Evolutionary conservation across 108 stramenopile species (phyloP).

Genomic region (Pseudonitzschia pungens): DNA sequence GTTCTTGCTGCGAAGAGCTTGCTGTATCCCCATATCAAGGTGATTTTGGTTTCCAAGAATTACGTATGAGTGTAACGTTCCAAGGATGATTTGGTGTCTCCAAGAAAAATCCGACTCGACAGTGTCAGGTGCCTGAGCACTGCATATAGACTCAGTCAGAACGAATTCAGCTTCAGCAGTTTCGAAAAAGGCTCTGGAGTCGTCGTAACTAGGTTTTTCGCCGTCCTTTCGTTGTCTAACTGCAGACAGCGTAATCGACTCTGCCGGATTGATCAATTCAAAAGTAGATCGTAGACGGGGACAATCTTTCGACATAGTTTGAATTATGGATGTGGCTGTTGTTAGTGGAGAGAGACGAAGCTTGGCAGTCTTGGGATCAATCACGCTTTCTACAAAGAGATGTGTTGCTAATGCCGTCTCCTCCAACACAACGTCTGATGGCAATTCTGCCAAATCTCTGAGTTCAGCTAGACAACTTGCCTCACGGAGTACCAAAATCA

Average conservation of each 20-base stretch:
- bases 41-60: constrained; percentile 57
- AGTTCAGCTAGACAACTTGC: constrained; percentile 58
- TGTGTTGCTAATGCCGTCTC: constrained; percentile 34
- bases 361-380: constrained; percentile 75
- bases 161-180: constrained; percentile 48
- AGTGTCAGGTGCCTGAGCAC: constrained; percentile 21
- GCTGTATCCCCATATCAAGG: constrained; percentile 51
- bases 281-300: constrained; percentile 56
- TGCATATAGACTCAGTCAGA: constrained; percentile 51
- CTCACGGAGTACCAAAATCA: constrained; percentile 59
- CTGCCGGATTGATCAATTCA: constrained; percentile 67
- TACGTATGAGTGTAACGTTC: constrained; percentile 75
- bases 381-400: constrained; percentile 66
- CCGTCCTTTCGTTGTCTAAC: constrained; percentile 32
- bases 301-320: constrained; percentile 27
- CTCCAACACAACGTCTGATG: constrained; percentile 24
- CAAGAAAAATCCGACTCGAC: constrained; percentile 38
- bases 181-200: constrained; percentile 51
- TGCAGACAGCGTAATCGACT: constrained; percentile 59
- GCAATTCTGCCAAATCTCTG: constrained; percentile 41
- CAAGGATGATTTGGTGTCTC: constrained; percentile 79
- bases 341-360: constrained; percentile 76
- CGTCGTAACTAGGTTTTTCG: constrained; percentile 21
- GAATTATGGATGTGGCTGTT: constrained; percentile 56
- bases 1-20: constrained; percentile 17